phyloP scores from a whole-genome alignment of 1,284 basidiomycete species.

The Calocybe gambosa region DNA sequence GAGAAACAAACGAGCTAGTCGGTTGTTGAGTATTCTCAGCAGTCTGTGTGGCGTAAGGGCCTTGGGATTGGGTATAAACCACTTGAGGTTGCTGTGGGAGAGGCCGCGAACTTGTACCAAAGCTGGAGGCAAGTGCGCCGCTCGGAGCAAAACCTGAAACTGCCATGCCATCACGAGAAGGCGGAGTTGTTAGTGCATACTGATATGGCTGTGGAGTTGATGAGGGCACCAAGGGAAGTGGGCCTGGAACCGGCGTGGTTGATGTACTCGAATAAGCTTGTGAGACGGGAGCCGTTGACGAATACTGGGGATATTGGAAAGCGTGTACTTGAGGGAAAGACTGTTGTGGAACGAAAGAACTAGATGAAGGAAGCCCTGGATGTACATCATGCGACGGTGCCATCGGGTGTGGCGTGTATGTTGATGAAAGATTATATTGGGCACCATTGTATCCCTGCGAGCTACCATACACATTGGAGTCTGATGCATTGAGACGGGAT shows the following conservation, averaged over 20 bases:
- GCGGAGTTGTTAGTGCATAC: conserved; percentile 26
- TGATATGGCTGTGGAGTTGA: conserved; percentile 24
- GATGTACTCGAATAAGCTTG: conserved; percentile 24
- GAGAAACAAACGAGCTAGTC: conserved; percentile 23
- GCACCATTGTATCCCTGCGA: conserved; percentile 27
- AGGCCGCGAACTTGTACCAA: conserved; percentile 44
- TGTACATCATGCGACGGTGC: conserved; percentile 23
- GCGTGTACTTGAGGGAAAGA: conserved; percentile 26
- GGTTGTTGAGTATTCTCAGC: conserved; percentile 23
- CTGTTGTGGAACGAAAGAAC: conserved; percentile 33
- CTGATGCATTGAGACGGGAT: conserved; percentile 37
- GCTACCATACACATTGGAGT: conserved; percentile 40
- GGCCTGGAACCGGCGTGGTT: conserved; percentile 21
- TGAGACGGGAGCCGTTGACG: conserved; percentile 18
- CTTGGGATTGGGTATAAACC: conserved; percentile 30
- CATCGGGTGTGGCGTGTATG: conserved; percentile 32
- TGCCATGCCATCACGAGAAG: conserved; percentile 24
- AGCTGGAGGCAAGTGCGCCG: conserved; percentile 24
- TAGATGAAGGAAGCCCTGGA: conserved; percentile 22
- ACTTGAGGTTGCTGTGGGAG: conserved; percentile 44
- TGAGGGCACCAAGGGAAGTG: conserved; percentile 17
- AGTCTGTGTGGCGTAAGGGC: conserved; percentile 30
- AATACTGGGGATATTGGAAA: conserved; percentile 33
- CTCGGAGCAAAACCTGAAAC: conserved; percentile 20
- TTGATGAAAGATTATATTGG: conserved; percentile 24